Conservation (phyloP, 2,329 filamentous ascomycete genomes). For the Stachybotrys chlorohalonatus region DNA sequence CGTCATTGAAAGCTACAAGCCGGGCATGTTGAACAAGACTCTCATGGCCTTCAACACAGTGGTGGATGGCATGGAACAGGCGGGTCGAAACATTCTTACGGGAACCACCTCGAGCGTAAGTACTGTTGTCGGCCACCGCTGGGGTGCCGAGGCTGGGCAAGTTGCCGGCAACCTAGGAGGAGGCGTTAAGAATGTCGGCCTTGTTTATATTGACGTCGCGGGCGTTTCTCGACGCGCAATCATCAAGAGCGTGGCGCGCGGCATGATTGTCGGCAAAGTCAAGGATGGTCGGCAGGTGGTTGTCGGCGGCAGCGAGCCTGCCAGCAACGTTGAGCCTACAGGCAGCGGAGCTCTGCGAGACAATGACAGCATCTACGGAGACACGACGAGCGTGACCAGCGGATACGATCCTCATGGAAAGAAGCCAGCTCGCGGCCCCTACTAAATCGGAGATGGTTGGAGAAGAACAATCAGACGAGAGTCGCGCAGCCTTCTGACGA, state of each 20-base stretch:
- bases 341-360: constrained; percentile 12
- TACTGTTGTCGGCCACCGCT: constrained; percentile 81
- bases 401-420: constrained; percentile 21
- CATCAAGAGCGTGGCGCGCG: constrained; percentile 90
- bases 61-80: constrained; percentile 85
- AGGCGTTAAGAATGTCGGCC: constrained; percentile 88
- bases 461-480: too few species aligned
- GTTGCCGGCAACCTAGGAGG: constrained; percentile 69
- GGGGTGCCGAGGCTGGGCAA: constrained; percentile 75
- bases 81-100: constrained; percentile 67
- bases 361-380: constrained; percentile 15
- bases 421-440: constrained; percentile 15
- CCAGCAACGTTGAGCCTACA: constrained; percentile 13
- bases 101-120: constrained; percentile 71
- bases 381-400: constrained; percentile 15
- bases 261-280: constrained; percentile 83
- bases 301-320: constrained; percentile 55
- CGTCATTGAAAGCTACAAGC: constrained; percentile 61
- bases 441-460: constrained; percentile 1
- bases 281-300: constrained; percentile 64
- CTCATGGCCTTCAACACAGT: constrained; percentile 95
- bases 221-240: constrained; percentile 85
- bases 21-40: constrained; percentile 87
- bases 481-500: too few species aligned
- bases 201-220: constrained; percentile 95